These are phyloP conservation scores for Bruguiera hainesii DNA, from an alignment of 441 rosid species.

Conservation along the genomic window DNA sequence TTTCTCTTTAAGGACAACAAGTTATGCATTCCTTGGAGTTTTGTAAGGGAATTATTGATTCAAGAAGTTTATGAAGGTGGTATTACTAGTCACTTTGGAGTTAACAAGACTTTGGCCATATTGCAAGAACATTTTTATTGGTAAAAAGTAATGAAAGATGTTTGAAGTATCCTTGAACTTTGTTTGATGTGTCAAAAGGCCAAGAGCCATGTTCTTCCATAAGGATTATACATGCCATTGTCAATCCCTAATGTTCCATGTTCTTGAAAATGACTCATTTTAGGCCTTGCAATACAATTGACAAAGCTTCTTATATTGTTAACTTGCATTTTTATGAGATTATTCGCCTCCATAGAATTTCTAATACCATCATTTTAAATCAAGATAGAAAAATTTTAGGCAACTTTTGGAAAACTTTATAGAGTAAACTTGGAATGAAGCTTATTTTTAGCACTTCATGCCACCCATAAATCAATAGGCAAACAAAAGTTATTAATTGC, in stretches of 20 bases:
- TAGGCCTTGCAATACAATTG: neutral
- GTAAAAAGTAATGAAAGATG: neutral
- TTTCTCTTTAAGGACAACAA: too few relatives aligned
- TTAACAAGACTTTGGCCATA: neutral
- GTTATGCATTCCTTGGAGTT: neutral
- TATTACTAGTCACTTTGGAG: neutral
- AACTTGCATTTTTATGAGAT: neutral
- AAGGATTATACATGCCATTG: neutral
- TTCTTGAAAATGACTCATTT: slow-evolving; percentile 1
- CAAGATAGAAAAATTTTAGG: neutral
- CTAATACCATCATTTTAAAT: neutral
- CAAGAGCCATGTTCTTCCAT: neutral
- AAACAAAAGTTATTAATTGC: neutral
- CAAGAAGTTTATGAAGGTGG: neutral
- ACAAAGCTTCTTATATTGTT: neutral
- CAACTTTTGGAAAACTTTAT: neutral
- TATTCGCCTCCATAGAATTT: neutral
- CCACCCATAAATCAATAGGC: neutral
- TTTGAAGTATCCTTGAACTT: neutral
- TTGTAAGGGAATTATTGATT: too few relatives aligned
- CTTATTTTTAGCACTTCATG: neutral
- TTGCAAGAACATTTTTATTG: neutral
- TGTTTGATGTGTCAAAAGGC: neutral
- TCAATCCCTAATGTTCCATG: neutral
- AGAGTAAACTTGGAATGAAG: neutral